phyloP scores from a whole-genome alignment of 345 rosid species.

The Gossypium ekmanianum region DNA sequence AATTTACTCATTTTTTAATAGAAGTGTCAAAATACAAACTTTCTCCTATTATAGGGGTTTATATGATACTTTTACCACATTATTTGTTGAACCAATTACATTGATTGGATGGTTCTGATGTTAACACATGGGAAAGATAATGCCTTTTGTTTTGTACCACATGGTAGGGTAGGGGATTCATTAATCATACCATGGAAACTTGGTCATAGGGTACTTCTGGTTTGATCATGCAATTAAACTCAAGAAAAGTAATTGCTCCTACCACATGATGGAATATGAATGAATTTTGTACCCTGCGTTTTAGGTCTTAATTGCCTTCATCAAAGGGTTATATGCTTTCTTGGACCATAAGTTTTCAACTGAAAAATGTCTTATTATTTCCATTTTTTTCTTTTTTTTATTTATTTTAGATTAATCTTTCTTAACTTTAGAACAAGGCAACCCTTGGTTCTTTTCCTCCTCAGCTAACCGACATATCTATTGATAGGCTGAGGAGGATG shows the following conservation, averaged over 20 bases:
- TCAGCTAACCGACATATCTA: too few relatives aligned
- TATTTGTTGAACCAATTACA: too few relatives aligned
- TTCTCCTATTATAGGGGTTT: too few relatives aligned
- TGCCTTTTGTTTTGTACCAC: not conserved
- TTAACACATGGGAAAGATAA: not conserved
- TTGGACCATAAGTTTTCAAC: not conserved
- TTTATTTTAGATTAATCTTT: too few relatives aligned
- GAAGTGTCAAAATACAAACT: too few relatives aligned
- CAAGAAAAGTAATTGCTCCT: not conserved
- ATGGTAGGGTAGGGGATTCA: not conserved
- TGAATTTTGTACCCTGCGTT: not conserved
- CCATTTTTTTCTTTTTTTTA: too few relatives aligned
- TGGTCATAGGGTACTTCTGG: not conserved
- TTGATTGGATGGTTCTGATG: not conserved
- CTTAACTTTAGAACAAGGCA: too few relatives aligned
- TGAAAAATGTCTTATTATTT: too few relatives aligned
- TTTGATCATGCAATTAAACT: not conserved
- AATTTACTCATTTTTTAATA: too few relatives aligned
- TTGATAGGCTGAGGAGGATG: too few relatives aligned
- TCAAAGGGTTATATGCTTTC: slow-evolving; percentile 2
- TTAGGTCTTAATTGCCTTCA: not conserved
- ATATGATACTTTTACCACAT: too few relatives aligned
- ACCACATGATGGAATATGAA: not conserved
- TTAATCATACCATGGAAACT: not conserved
- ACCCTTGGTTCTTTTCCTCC: too few relatives aligned